A percentile compares a stretch with the other conserved stretches of the same genome.
phyloP scores from a whole-genome alignment of 371 early-diverging fungal genomes.

The Thermomucor indicae-seudaticae region DNA sequence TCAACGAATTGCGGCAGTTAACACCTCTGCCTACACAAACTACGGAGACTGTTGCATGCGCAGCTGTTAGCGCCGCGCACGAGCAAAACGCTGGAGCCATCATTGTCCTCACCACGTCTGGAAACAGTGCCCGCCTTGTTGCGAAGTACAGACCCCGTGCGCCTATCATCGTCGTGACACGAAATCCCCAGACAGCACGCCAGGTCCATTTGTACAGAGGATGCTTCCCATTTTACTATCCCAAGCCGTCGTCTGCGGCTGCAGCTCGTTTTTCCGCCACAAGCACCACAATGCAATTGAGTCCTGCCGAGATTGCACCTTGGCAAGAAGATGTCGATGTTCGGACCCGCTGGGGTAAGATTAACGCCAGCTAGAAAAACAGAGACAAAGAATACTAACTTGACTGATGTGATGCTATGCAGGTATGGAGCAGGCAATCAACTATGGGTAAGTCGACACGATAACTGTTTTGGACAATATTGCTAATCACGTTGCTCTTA shows the following conservation, averaged over 20 bases:
- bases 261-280: slow-evolving; percentile 16
- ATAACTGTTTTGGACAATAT: no score
- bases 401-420: no score
- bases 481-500: no score
- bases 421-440: slow-evolving; percentile 58
- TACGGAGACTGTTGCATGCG: slow-evolving; percentile 91
- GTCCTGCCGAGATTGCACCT: slow-evolving; percentile 36
- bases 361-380: no score
- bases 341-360: slow-evolving; percentile 75
- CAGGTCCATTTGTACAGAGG: slow-evolving; percentile 88
- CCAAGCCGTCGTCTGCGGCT: slow-evolving; percentile 40
- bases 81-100: slow-evolving; percentile 86
- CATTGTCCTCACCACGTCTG: slow-evolving; percentile 78
- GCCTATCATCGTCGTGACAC: slow-evolving; percentile 91
- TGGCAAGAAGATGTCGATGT: slow-evolving; percentile 89
- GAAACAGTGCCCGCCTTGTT: slow-evolving; percentile 85
- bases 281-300: slow-evolving; percentile 16
- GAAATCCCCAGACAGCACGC: slow-evolving; percentile 82
- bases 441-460: no score
- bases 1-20: slow-evolving; percentile 76
- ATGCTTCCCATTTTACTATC: slow-evolving; percentile 86
- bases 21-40: slow-evolving; percentile 74
- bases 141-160: slow-evolving; percentile 94
- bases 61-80: slow-evolving; percentile 87
- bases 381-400: no score